These are phyloP conservation scores for Epithemia pelagica DNA, from an alignment of 108 stramenopile species.

Conservation along the genomic window DNA sequence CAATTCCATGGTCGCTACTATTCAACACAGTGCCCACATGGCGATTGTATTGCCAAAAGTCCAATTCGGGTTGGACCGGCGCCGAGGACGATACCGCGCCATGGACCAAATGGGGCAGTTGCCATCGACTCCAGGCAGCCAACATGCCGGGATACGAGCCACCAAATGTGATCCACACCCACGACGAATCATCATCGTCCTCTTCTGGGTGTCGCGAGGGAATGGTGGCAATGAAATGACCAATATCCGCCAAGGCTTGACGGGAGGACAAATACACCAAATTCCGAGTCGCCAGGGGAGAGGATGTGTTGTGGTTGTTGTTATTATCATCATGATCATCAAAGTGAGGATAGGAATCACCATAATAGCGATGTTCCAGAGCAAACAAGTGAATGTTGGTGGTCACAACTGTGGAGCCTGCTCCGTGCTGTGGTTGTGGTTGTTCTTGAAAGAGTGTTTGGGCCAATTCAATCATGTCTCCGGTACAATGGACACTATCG, in stretches of 20 bases:
- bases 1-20: conserved; percentile 34
- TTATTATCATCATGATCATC: not conserved
- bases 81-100: conserved; percentile 80
- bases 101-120: conserved; percentile 75
- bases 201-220: conserved; percentile 2
- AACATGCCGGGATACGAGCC: conserved; percentile 88
- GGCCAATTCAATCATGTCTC: conserved; percentile 83
- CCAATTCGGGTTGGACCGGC: conserved; percentile 68
- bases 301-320: not conserved
- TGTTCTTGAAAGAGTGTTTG: conserved; percentile 6
- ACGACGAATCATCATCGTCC: not conserved
- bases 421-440: conserved; percentile 8
- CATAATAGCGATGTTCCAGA: conserved; percentile 90
- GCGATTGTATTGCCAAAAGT: conserved; percentile 79
- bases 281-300: conserved; percentile 36
- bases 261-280: conserved; percentile 56
- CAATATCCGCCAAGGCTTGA: conserved; percentile 83
- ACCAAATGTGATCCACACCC: conserved; percentile 76
- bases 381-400: conserved; percentile 60
- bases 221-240: conserved; percentile 42
- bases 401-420: too few relatives aligned
- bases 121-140: conserved; percentile 68
- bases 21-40: conserved; percentile 54
- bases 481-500: conserved; percentile 81
- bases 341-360: conserved; percentile 57